Base-by-base conservation (phyloP, 495 filamentous ascomycete genomes). In the Cryomyces minteri region DNA sequence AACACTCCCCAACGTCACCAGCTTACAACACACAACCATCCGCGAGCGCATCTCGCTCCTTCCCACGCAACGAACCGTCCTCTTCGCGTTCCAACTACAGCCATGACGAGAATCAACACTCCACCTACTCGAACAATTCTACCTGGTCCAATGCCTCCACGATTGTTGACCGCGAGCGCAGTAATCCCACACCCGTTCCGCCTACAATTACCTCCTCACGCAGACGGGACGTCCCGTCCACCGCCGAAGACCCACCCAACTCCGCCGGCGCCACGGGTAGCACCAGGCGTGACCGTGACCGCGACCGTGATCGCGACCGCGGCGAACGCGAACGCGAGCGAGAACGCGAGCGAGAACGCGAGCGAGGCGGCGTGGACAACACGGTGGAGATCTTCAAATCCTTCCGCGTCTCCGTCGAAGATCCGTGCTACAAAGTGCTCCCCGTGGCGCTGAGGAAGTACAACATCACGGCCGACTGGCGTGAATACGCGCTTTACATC, bases 391-490 rank as follows among this genome's bases (percentile, higher is more conserved):
- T 98, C 44, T 95, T 96, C 75, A 96, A 95, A 60, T 88, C 81
- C 5, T 98, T 98, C 69, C 77, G 90, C 30, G 90, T 98, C 49
- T 86, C 81, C 51, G 88, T 94, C 78, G 90, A 98, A 48, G 90
- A 96, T 53, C 90, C 90, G 0, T 98, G 90, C 67, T 78, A 94
- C 64, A 95, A 94, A 57, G 90, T 98, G 32, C 74, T 98, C 6
- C 90, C 90, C 1, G 90, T 92, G 29, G 90, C 90, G 8, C 70
- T 98, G 25, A 88, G 88, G 59, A 93, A 94, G 58, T 98, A 98
- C 67, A 90, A 95, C 59, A 98, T 98, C 70, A 83, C 90, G 47
- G 85, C 84, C 18, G 88, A 94, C 44, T 94, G 87, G 82, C 84
- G 88, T 52, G 82, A 94, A 54, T 98, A 98, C 52, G 88, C 90